Conservation (phyloP, 257 asterid genomes). For the Solanum clarkiae region DNA sequence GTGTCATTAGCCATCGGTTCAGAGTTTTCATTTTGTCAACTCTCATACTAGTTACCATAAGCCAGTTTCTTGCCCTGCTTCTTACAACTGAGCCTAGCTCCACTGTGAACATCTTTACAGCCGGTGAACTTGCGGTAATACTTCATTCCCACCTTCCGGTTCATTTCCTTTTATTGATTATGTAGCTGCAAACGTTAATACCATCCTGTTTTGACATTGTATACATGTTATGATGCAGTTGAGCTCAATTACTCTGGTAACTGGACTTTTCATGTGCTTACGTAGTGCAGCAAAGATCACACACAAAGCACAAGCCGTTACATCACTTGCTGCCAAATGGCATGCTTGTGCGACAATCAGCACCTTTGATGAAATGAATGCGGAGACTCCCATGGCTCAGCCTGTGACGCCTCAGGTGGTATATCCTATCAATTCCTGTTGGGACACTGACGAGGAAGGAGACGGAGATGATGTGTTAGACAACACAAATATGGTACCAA, state of each 20-base stretch:
- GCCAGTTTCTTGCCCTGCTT: constrained; percentile 69
- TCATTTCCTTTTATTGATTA: background rate
- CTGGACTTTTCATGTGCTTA: constrained; percentile 78
- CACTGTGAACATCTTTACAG: constrained; percentile 31
- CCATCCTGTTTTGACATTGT: background rate
- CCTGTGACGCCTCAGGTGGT: constrained; percentile 8
- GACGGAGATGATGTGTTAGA: constrained; percentile 78
- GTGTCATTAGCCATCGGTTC: constrained; percentile 82
- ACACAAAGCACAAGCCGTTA: constrained; percentile 65
- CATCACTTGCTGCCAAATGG: constrained; percentile 88
- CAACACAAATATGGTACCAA: constrained; percentile 51
- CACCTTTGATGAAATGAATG: constrained; percentile 32
- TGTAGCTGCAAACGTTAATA: background rate
- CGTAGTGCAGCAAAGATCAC: constrained; percentile 92
- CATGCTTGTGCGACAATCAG: constrained; percentile 73
- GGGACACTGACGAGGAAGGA: constrained; percentile 73
- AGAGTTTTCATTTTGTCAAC: constrained; percentile 58
- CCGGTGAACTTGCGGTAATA: constrained; percentile 78
- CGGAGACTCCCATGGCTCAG: constrained; percentile 30
- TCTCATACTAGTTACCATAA: constrained; percentile 55
- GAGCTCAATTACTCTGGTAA: constrained; percentile 64
- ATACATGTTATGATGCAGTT: constrained; percentile 30
- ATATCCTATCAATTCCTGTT: constrained; percentile 10
- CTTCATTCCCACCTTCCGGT: background rate
- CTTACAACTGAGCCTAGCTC: constrained; percentile 47